Percentiles rank a stretch among this genome's conserved stretches.
These are phyloP conservation scores for Tylopilus balloui DNA, from an alignment of 768 basidiomycete species.

Conservation along the genomic window DNA sequence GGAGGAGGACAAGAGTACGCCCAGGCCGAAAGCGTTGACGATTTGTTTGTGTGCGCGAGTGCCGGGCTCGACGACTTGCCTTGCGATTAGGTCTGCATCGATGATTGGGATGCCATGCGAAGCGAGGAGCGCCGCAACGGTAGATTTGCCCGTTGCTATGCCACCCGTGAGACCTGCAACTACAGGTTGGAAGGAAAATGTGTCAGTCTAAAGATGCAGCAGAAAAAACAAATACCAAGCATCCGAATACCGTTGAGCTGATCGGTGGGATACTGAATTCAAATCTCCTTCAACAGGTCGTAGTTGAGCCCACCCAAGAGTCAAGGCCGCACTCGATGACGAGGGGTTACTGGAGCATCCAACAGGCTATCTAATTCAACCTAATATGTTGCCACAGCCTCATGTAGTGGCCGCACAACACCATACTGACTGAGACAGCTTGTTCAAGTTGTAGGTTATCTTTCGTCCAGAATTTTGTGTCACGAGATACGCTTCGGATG, in stretches of 20 bases:
- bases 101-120: constrained; percentile 72
- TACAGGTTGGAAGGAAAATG: constrained; percentile 26
- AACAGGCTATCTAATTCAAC: no score
- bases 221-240: constrained; percentile 15
- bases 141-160: constrained; percentile 95
- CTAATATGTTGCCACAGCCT: no score
- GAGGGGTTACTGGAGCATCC: no score
- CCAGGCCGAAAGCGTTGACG: constrained; percentile 62
- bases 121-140: constrained; percentile 73
- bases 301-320: no score
- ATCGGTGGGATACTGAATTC: background rate
- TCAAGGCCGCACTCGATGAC: no score
- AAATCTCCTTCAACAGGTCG: no score
- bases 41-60: constrained; percentile 69
- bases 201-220: background rate
- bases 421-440: no score
- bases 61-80: constrained; percentile 80
- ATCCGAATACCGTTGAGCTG: background rate
- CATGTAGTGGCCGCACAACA: no score
- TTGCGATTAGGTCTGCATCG: constrained; percentile 89
- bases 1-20: constrained; percentile 46
- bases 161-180: constrained; percentile 96
- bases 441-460: no score
- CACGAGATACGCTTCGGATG: no score
- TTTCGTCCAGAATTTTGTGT: no score